Evolutionary conservation across 192 early-diverging fungal genomes (phyloP).

Genomic region (Entophlyctis luteolus): DNA sequence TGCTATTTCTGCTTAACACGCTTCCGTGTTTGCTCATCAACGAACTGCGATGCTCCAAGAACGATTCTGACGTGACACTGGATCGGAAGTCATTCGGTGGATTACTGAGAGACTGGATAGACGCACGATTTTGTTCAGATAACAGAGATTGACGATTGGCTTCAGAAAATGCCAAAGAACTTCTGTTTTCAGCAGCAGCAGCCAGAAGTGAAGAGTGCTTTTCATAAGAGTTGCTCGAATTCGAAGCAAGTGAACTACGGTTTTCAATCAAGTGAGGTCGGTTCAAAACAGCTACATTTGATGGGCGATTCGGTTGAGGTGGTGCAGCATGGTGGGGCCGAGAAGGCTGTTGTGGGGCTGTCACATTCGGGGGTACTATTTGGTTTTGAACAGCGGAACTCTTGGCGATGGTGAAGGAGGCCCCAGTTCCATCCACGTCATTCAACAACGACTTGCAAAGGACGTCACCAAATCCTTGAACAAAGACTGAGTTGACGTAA

Average conservation of each 20-base stretch:
- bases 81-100: not conserved
- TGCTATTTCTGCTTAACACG: not conserved
- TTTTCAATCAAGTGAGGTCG: not conserved
- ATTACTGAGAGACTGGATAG: not conserved
- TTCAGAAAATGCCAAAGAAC: too few species aligned
- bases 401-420: too few species aligned
- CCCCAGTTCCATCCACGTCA: too few species aligned
- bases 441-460: not conserved
- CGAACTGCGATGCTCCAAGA: not conserved
- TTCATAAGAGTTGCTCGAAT: not conserved
- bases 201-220: not conserved
- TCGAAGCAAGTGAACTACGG: not conserved
- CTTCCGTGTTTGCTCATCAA: not conserved
- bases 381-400: too few species aligned
- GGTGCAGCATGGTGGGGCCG: not conserved
- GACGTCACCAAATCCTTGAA: not conserved
- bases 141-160: too few species aligned
- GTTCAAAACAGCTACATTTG: not conserved
- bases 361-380: too few species aligned
- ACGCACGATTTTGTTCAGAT: not conserved
- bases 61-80: not conserved
- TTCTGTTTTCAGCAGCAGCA: too few species aligned
- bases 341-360: not conserved
- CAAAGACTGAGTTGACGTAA: constrained; percentile 7
- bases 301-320: not conserved